Conservation (phyloP, 2,329 filamentous ascomycete species). For the Xylaria sp. region DNA sequence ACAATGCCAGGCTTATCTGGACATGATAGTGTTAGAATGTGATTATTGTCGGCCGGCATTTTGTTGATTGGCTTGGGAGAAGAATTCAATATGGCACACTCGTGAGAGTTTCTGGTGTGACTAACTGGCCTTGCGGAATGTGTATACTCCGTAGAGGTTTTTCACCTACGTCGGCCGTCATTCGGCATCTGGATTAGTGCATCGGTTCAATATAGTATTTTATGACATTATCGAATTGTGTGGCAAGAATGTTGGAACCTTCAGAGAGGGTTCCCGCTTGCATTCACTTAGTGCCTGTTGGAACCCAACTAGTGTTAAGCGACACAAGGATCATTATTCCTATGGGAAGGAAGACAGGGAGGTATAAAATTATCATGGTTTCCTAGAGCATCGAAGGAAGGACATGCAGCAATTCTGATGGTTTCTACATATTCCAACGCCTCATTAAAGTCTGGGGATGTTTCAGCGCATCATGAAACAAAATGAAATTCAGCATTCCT, state of each 20-base stretch:
- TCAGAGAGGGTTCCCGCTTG: not conserved
- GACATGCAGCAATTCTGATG: not conserved
- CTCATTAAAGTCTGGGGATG: not conserved
- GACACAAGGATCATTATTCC: not conserved
- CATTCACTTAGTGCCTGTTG: constrained; percentile 2
- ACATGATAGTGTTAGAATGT: constrained; percentile 84
- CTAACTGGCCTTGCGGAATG: constrained; percentile 30
- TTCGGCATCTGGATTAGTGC: constrained; percentile 45
- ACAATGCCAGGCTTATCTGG: constrained; percentile 88
- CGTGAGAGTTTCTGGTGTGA: constrained; percentile 34
- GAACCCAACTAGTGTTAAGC: not conserved
- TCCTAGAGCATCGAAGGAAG: not conserved
- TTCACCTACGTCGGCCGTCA: constrained; percentile 42
- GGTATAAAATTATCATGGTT: not conserved
- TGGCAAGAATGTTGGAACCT: not conserved
- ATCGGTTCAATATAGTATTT: constrained; percentile 36
- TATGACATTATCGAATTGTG: constrained; percentile 31
- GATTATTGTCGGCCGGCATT: constrained; percentile 58
- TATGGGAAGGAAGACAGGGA: not conserved
- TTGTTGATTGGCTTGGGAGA: constrained; percentile 14
- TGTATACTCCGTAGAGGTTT: constrained; percentile 32
- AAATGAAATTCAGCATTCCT: not conserved
- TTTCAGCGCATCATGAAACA: not conserved
- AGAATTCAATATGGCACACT: constrained; percentile 11
- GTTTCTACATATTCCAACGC: not conserved